Evolutionary conservation across 2,329 filamentous ascomycete genomes (phyloP).

Genomic region (Venturia nashicola): DNA sequence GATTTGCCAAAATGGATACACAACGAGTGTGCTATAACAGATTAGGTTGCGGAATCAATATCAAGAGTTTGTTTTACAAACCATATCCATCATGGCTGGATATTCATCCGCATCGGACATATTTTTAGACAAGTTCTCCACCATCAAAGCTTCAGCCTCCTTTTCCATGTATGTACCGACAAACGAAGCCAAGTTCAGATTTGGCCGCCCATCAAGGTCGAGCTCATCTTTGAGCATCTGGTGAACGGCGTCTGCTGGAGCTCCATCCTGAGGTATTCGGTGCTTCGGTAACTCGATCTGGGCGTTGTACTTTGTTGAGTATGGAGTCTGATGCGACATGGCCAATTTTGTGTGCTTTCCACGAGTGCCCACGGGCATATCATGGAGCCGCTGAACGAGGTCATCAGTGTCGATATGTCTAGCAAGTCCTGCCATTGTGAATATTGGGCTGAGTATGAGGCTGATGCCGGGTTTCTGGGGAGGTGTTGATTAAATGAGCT

Average conservation of each 20-base stretch:
- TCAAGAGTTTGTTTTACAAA: not conserved
- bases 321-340: slow-evolving; percentile 39
- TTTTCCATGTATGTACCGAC: slow-evolving; percentile 62
- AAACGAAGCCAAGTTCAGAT: slow-evolving; percentile 57
- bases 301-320: slow-evolving; percentile 44
- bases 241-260: slow-evolving; percentile 50
- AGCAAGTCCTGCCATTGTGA: slow-evolving; percentile 35
- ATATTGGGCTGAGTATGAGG: slow-evolving; percentile 1
- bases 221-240: slow-evolving; percentile 41
- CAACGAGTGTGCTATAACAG: slow-evolving; percentile 43
- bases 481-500: not conserved
- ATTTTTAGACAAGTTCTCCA: slow-evolving; percentile 59
- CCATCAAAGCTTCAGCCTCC: slow-evolving; percentile 51
- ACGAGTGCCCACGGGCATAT: slow-evolving; percentile 29
- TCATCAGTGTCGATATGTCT: slow-evolving; percentile 36
- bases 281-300: slow-evolving; percentile 47
- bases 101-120: slow-evolving; percentile 51
- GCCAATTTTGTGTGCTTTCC: slow-evolving; percentile 13
- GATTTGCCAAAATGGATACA: slow-evolving; percentile 53
- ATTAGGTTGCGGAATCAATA: slow-evolving; percentile 5
- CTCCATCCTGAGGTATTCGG: slow-evolving; percentile 43
- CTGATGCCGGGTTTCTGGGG: not conserved
- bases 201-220: slow-evolving; percentile 53
- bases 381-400: slow-evolving; percentile 40
- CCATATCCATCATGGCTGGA: slow-evolving; percentile 34